Percentiles rank a stretch among this genome's conserved stretches.
Conservation (phyloP, 1,284 basidiomycete genomes). For the Ceratobasidium sp. region DNA sequence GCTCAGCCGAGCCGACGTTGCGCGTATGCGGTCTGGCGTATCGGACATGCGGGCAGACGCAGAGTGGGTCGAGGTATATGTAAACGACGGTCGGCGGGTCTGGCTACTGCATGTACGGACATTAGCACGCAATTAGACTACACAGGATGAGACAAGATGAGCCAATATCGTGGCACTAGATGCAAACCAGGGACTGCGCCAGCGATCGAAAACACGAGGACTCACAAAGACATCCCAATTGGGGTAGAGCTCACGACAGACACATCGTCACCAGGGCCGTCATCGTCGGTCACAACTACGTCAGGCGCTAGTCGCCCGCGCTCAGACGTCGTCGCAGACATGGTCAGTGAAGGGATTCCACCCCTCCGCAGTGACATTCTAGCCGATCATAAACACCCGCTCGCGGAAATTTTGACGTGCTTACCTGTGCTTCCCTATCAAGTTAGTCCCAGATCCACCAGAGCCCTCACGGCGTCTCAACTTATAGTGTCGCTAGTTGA, state of each 20-base stretch:
- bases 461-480: no score
- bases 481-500: no score
- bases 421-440: no score
- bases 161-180: neutral
- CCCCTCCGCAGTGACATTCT: neutral
- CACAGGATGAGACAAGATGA: neutral
- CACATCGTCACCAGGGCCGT: neutral
- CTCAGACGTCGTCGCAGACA: neutral
- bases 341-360: no score
- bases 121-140: constrained; percentile 31
- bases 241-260: neutral
- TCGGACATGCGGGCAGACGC: constrained; percentile 25
- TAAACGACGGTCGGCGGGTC: constrained; percentile 13
- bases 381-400: no score
- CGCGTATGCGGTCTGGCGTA: constrained; percentile 30
- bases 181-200: neutral
- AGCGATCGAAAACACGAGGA: neutral
- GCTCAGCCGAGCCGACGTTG: constrained; percentile 19
- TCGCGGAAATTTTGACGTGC: no score
- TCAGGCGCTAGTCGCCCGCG: neutral
- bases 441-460: no score
- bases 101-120: constrained; percentile 5
- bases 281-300: constrained; percentile 6
- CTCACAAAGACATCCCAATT: constrained; percentile 17
- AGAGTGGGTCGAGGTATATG: constrained; percentile 8